Evolutionary conservation across 192 early-diverging fungal genomes (phyloP), one percentile per base, ranked within the genome.

Genomic region (Tieghemiomyces parasiticus): DNA sequence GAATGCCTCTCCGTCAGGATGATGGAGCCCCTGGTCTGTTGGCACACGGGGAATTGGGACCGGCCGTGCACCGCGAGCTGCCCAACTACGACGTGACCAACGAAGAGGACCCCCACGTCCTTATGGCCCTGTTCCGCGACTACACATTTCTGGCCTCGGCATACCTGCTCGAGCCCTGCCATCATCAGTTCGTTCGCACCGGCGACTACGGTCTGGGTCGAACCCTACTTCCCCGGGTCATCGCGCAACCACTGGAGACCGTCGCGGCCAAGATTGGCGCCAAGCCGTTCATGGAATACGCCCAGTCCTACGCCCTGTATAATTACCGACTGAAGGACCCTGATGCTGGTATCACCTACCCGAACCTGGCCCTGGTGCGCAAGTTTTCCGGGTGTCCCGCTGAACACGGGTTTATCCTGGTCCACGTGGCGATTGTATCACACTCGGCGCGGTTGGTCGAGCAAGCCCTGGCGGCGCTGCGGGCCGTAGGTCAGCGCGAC

Each of bases 141-240:
- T 90, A 89, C 62, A 88, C 89, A 13, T 89, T 92, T 61, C 73
- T 86, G 29, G 87, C 89, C 4, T 90, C 87, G 1, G 86, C 91
- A 16, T 93, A 93, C 63, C 71, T 93, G 19, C 71, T 93, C 29
- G 91, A 93, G 67, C 91, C 91, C 30, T 92, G 89, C 62, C 90
- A 94, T 67, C 74, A 91, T 42, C 69, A 83, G 67, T 83, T 77
- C 69, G 71, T 85, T 45, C 67, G 81, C 59, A 78, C 71, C 0
- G 77, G 81, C 4, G 79, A 85, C 26, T 92, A 92, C 68, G 90
- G 91, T 2, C 71, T 91, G 32, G 91, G 84, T 10, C 72, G 91
- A 12, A 75, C 78, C 34, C 63, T 88, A 13, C 64, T 92, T 51
- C 90, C 91, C 29, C 71, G 72, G 50, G 80, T 83, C 63, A 84